These are phyloP conservation scores for Gnaphalium uliginosum DNA, from an alignment of 129 eudicot species.

Conservation along the genomic window DNA sequence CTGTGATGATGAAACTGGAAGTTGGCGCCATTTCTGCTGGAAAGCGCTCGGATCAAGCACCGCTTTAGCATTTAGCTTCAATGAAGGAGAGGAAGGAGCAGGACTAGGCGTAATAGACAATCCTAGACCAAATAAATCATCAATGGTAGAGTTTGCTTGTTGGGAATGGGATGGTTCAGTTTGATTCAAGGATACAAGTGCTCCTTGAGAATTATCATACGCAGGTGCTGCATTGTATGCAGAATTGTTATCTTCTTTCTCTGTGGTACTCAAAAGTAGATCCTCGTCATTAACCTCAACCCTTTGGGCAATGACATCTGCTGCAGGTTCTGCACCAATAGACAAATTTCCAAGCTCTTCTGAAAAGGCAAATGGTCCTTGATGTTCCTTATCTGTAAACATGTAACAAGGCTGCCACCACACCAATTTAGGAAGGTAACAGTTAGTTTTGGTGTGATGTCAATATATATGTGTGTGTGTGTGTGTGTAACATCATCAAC, in stretches of 20 bases:
- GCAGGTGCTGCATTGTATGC: background rate
- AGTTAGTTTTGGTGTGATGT: constrained; percentile 11
- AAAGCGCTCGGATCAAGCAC: constrained; percentile 72
- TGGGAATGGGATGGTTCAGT: constrained; percentile 20
- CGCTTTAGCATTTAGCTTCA: constrained; percentile 79
- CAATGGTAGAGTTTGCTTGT: constrained; percentile 60
- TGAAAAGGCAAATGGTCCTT: constrained; percentile 90
- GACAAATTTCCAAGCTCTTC: constrained; percentile 80
- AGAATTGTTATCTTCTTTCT: constrained; percentile 72
- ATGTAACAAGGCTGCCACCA: constrained; percentile 87
- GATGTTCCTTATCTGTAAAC: constrained; percentile 97
- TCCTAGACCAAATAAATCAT: constrained; percentile 85
- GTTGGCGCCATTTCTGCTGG: constrained; percentile 99
- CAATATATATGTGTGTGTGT: too few species aligned
- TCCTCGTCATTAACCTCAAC: constrained; percentile 79
- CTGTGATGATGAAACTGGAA: constrained; percentile 76
- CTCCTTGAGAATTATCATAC: constrained; percentile 54
- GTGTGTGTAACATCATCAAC: too few species aligned
- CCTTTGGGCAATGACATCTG: constrained; percentile 50
- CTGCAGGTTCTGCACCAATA: constrained; percentile 47
- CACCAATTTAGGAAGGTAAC: constrained; percentile 16
- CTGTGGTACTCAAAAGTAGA: constrained; percentile 67
- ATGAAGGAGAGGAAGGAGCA: constrained; percentile 47
- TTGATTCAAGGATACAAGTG: constrained; percentile 58
- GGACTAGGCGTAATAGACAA: constrained; percentile 44